Conservation (phyloP, 2,329 filamentous ascomycete species). For the Fusarium camptoceras region DNA sequence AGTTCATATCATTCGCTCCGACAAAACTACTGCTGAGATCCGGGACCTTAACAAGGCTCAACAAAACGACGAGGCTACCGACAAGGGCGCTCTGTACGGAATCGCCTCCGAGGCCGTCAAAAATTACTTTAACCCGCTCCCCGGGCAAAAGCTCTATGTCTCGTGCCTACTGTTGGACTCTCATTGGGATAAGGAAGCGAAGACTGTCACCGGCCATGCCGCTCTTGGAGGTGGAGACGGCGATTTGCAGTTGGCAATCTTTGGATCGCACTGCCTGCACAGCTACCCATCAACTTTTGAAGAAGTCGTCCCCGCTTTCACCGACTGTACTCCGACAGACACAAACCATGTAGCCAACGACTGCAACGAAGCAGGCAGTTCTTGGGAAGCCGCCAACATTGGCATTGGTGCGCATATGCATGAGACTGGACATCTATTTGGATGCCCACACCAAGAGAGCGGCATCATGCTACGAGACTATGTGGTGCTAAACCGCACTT, state of each 20-base stretch:
- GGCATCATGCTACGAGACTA: constrained; percentile 96
- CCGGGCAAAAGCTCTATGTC: constrained; percentile 88
- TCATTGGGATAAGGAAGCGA: constrained; percentile 81
- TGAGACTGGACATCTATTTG: constrained; percentile 89
- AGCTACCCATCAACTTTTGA: constrained; percentile 91
- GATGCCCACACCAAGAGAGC: constrained; percentile 87
- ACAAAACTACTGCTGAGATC: constrained; percentile 87
- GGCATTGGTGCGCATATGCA: constrained; percentile 94
- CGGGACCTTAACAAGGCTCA: constrained; percentile 82
- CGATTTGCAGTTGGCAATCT: constrained; percentile 86
- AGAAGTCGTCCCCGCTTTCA: constrained; percentile 89
- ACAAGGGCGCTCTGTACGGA: constrained; percentile 78
- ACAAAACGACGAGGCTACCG: constrained; percentile 76
- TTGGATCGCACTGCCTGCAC: constrained; percentile 91
- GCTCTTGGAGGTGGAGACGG: constrained; percentile 81
- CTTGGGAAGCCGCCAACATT: constrained; percentile 95
- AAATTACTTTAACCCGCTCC: constrained; percentile 77
- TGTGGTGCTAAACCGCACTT: constrained; percentile 83
- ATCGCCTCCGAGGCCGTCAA: constrained; percentile 83
- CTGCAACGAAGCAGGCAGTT: constrained; percentile 86
- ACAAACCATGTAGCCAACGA: constrained; percentile 84
- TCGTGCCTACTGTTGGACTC: constrained; percentile 88
- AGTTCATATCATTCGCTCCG: constrained; percentile 83
- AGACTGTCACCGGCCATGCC: constrained; percentile 82
- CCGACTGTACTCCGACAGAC: constrained; percentile 90